phyloP scores from a whole-genome alignment of 192 early-diverging fungal genomes.

The Chytriomyces sp. region DNA sequence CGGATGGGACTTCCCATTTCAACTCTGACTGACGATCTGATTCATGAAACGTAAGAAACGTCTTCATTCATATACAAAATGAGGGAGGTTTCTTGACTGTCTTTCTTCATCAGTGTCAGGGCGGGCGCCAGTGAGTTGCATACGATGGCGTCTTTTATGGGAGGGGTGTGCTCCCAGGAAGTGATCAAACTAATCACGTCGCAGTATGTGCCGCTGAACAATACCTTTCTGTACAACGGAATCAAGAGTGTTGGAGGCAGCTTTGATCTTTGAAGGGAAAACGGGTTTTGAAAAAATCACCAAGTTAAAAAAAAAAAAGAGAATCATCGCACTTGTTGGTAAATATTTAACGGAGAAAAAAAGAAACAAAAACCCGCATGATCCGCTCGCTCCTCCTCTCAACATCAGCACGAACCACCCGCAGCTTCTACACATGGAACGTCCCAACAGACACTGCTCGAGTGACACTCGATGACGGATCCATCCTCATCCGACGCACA shows the following conservation, averaged over 20 bases:
- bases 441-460: constrained; percentile 47
- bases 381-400: neutral
- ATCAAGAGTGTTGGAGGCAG: constrained; percentile 53
- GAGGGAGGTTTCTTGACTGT: neutral
- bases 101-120: constrained; percentile 45
- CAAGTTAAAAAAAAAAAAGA: constrained; percentile 1
- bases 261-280: constrained; percentile 18
- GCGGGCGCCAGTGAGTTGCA: constrained; percentile 78
- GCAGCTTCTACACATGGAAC: constrained; percentile 54
- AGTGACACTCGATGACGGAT: constrained; percentile 51
- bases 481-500: constrained; percentile 41
- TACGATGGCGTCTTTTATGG: constrained; percentile 82
- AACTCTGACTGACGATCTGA: constrained; percentile 57
- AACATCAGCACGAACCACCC: neutral
- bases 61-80: too few species aligned
- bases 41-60: constrained; percentile 68
- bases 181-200: constrained; percentile 92
- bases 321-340: neutral
- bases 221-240: constrained; percentile 85
- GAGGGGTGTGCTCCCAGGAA: constrained; percentile 92
- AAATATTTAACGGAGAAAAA: too few species aligned
- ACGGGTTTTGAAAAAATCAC: neutral
- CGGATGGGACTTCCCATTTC: constrained; percentile 45
- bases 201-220: constrained; percentile 93
- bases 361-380: too few species aligned